These are phyloP conservation scores for Diphasiastrum complanatum DNA, from an alignment of 83 land plant genomes.

Conservation along the genomic window DNA sequence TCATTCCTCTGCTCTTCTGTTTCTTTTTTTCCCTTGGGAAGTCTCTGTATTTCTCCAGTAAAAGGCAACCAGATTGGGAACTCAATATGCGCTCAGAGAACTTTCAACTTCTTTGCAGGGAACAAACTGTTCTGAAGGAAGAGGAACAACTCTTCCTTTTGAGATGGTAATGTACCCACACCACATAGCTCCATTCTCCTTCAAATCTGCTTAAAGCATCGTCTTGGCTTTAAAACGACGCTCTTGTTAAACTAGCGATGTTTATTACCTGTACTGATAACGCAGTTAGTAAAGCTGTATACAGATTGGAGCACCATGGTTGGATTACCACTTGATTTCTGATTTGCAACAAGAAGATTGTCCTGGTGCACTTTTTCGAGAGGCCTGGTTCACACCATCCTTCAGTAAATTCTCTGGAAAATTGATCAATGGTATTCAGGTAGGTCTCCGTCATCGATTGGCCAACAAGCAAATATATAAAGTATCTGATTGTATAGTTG, in stretches of 20 bases:
- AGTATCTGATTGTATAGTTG: not conserved
- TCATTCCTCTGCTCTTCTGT: too few species aligned
- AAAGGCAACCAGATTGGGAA: too few species aligned
- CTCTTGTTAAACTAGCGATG: not conserved
- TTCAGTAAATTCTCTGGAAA: slow-evolving; percentile 2
- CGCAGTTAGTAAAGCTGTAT: not conserved
- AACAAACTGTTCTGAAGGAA: slow-evolving; percentile 12
- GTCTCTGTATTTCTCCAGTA: too few species aligned
- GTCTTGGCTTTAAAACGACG: not conserved
- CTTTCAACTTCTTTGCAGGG: not conserved
- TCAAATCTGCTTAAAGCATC: not conserved
- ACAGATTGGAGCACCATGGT: slow-evolving; percentile 6
- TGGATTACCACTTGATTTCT: not conserved
- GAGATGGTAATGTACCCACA: slow-evolving; percentile 4
- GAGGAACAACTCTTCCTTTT: slow-evolving; percentile 7
- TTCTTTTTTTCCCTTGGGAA: too few species aligned
- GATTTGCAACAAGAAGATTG: slow-evolving; percentile 4
- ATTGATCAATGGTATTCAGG: slow-evolving; percentile 5
- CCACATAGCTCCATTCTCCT: not conserved
- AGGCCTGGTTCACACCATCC: slow-evolving; percentile 6
- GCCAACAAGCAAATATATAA: not conserved
- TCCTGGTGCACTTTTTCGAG: slow-evolving; percentile 4
- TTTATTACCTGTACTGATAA: not conserved
- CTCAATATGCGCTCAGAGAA: too few species aligned
- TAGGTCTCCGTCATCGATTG: not conserved